phyloP scores from a whole-genome alignment of 176 grass and related monocot genomes.

The Bonia amplexicaulis region DNA sequence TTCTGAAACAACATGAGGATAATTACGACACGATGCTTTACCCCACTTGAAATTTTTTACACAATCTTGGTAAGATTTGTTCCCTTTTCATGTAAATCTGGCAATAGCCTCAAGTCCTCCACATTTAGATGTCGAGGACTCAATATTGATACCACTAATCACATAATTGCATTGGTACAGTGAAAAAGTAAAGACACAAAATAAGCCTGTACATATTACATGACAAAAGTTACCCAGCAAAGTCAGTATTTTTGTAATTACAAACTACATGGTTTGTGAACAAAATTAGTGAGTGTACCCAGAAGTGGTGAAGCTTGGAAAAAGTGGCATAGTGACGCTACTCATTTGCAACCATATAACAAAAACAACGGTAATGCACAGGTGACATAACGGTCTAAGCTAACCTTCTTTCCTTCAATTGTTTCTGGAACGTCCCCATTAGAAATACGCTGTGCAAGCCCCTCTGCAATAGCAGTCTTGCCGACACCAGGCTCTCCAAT shows the following conservation, averaged over 20 bases:
- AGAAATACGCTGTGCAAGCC: conserved; percentile 83
- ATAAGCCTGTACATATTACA: not conserved
- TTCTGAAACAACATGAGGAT: not conserved
- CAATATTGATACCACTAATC: not conserved
- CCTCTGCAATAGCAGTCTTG: conserved; percentile 95
- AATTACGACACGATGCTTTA: not conserved
- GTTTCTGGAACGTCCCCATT: conserved; percentile 97
- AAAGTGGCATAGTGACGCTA: not conserved
- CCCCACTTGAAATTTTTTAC: not conserved
- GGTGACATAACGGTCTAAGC: not conserved
- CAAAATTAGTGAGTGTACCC: not conserved
- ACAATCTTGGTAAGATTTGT: not conserved
- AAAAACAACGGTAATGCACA: not conserved
- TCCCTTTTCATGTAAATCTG: not conserved
- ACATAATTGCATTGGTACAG: not conserved
- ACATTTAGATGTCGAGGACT: not conserved
- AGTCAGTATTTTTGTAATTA: not conserved
- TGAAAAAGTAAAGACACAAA: not conserved
- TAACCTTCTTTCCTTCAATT: conserved; percentile 98
- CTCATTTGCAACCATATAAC: conserved; percentile 11
- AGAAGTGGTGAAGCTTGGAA: not conserved
- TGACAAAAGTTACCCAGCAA: not conserved
- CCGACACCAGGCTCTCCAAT: conserved; percentile 98
- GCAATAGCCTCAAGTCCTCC: not conserved
- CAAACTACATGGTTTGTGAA: not conserved